Conservation (phyloP, 2,329 filamentous ascomycete species). For the Lecanosticta acicola region DNA sequence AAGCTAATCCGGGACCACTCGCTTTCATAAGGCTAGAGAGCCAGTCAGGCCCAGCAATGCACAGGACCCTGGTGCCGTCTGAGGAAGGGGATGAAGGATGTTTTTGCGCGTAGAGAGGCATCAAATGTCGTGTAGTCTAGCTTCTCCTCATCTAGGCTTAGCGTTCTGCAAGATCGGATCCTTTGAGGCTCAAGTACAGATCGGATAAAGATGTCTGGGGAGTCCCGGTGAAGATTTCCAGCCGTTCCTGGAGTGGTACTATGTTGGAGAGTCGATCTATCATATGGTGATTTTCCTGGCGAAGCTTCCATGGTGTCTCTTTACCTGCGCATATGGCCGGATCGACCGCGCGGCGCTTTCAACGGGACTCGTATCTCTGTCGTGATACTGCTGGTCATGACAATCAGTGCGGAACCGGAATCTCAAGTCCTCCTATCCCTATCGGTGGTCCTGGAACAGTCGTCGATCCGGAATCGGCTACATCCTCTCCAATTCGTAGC, state of each 20-base stretch:
- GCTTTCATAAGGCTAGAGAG: too few relatives aligned
- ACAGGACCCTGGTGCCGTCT: too few relatives aligned
- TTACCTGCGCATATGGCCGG: conserved; percentile 7
- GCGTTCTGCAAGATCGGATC: not conserved
- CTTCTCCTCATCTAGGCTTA: not conserved
- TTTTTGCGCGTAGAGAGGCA: not conserved
- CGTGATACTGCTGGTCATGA: not conserved
- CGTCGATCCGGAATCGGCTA: too few relatives aligned
- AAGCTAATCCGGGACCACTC: too few relatives aligned
- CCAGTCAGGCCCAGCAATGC: too few relatives aligned
- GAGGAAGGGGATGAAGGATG: too few relatives aligned
- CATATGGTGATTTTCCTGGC: not conserved
- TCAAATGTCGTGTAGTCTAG: not conserved
- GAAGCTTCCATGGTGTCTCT: conserved; percentile 10
- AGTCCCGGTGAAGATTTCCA: not conserved
- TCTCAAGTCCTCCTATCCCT: too few relatives aligned
- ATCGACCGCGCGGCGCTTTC: not conserved
- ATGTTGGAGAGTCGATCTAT: conserved; percentile 6
- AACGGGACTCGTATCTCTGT: not conserved
- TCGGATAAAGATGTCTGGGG: not conserved
- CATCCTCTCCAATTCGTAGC: too few relatives aligned
- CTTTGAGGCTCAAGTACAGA: not conserved
- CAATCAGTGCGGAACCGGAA: too few relatives aligned
- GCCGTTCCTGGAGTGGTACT: conserved; percentile 8
- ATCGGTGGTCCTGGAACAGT: too few relatives aligned